Base-by-base conservation (phyloP, 169 alveolate genomes). In the Plasmodium gaboni region DNA sequence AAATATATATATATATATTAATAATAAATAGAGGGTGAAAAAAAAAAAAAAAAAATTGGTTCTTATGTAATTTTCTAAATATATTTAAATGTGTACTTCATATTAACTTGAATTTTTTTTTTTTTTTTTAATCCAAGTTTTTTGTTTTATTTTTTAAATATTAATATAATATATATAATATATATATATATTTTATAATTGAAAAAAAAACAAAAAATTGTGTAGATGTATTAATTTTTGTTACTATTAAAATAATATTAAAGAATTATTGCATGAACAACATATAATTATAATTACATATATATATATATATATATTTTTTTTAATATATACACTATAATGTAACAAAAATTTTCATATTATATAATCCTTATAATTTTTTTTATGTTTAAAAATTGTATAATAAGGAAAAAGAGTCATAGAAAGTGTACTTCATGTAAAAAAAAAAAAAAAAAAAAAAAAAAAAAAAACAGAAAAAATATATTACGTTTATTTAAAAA, bases 181-280 rank as follows among this genome's bases (percentile, higher is more conserved):
- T 28, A 28, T 2, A 19, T 19, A 19, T 19, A 19, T 19, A 0
- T 19, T 19, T 19, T 28, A 28, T 0, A 28, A 28, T 28, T 1
- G 38, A 5, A 0, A 28, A 28, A 28, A 28, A 28, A 28, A 28
- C 38, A 28, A 28, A 28, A 28, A 28, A 4, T 28, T 28, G 38
- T 28, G 26, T 15, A 60, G 44, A 60, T 15, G 69, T 17, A 22
- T 5, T 24, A 15, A 60, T 60, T 59, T 17, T 17, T 24, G 69
- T 6, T 51, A 15, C 46, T 19, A 53, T 1, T 53, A 38, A 60
- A 60, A 60, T 19, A 22, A 60, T 60, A 24, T 60, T 60, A 19
- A 59, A 59, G 44, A 60, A 60, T 13, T 60, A 24, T 15, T 60
- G 44, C 69, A 60, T 60, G 69, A 60, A 15, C 26, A 53, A 53